These are phyloP conservation scores for Fusarium napiforme DNA, from an alignment of 2,329 filamentous ascomycete genomes.

Conservation along the genomic window DNA sequence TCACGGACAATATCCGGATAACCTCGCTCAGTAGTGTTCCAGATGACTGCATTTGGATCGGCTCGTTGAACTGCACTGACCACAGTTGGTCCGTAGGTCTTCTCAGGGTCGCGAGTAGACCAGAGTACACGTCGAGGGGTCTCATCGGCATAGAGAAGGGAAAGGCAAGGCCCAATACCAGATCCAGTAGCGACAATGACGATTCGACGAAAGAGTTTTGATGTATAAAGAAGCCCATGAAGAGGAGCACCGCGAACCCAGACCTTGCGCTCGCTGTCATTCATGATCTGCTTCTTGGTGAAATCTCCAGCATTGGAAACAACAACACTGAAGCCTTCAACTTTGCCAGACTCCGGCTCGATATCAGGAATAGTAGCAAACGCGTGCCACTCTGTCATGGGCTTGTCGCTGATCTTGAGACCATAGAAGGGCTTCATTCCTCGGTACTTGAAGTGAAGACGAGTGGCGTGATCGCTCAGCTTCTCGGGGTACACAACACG, in stretches of 20 bases:
- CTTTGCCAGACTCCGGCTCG: conserved; percentile 12
- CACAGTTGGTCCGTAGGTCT: conserved; percentile 6
- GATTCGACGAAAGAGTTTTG: conserved; percentile 7
- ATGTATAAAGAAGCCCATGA: conserved; percentile 1
- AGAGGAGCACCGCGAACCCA: conserved; percentile 20
- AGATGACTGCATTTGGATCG: conserved; percentile 12
- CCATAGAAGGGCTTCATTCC: conserved; percentile 22
- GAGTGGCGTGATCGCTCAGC: conserved; percentile 15
- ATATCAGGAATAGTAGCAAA: conserved; percentile 20
- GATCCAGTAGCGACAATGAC: conserved; percentile 13
- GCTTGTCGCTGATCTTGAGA: conserved; percentile 26
- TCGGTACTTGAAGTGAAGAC: conserved; percentile 24
- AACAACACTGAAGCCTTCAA: conserved; percentile 15
- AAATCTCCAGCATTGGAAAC: conserved; percentile 17
- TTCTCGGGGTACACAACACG: conserved; percentile 13
- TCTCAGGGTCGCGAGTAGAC: conserved; percentile 16
- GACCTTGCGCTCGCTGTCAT: conserved; percentile 2
- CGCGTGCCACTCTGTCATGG: conserved; percentile 13
- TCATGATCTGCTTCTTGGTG: conserved; percentile 19
- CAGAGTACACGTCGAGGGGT: conserved; percentile 12
- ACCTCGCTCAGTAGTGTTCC: conserved; percentile 17
- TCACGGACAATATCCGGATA: conserved; percentile 14
- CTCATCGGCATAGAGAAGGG: conserved; percentile 3
- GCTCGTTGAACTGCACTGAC: conserved; percentile 7
- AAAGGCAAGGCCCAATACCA: conserved; percentile 13